A percentile compares a stretch with the other conserved stretches of the same genome.
phyloP scores from a whole-genome alignment of 2,329 filamentous ascomycete species.

The Akanthomyces muscarius region DNA sequence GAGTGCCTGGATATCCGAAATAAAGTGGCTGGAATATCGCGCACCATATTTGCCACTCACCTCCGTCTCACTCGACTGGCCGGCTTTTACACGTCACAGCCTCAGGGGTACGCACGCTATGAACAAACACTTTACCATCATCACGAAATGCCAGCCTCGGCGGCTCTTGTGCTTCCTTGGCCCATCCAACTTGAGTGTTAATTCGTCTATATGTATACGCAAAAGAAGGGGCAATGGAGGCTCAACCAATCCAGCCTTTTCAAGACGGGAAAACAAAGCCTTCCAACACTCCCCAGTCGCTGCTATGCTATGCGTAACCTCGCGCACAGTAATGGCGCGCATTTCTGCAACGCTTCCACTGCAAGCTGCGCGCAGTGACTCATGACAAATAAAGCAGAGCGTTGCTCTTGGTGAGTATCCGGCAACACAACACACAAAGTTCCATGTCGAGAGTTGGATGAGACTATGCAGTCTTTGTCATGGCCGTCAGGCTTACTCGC shows the following conservation, averaged over 20 bases:
- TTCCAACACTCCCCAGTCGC: background rate
- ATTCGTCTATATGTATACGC: conserved; percentile 10
- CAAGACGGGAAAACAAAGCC: background rate
- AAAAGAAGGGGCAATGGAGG: background rate
- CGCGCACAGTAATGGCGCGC: conserved; percentile 1
- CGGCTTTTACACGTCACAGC: conserved; percentile 7
- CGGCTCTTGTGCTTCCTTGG: background rate
- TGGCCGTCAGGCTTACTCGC: conserved; percentile 12
- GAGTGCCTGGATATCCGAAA: background rate
- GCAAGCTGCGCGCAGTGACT: background rate
- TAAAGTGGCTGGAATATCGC: background rate
- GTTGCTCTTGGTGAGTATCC: background rate
- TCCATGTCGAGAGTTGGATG: background rate
- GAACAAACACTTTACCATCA: background rate
- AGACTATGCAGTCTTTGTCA: background rate
- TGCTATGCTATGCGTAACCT: conserved; percentile 10
- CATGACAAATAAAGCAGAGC: background rate
- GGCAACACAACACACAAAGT: background rate
- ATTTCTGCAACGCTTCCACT: conserved; percentile 8
- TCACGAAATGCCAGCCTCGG: background rate
- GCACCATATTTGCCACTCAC: conserved; percentile 14
- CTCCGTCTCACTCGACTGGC: conserved; percentile 2
- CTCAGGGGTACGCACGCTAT: conserved; percentile 11
- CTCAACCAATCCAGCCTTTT: background rate
- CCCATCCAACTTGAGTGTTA: conserved; percentile 11